Conservation (phyloP, 1,284 basidiomycete genomes). For the Ceratobasidium sp. region DNA sequence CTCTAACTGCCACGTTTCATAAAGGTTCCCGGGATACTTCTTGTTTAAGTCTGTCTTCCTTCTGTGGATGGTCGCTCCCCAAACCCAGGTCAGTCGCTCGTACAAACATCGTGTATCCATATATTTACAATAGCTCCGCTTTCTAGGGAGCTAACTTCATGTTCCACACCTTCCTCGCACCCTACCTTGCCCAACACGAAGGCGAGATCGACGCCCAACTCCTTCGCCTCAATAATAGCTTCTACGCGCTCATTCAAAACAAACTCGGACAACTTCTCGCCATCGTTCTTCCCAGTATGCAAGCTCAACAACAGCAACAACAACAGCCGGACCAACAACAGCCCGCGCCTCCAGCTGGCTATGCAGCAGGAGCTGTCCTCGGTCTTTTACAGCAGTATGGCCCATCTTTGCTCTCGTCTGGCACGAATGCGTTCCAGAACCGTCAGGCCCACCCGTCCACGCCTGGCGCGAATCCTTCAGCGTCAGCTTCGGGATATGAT, state of each 20-base stretch:
- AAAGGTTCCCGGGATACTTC: constrained; percentile 84
- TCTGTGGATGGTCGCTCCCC: constrained; percentile 77
- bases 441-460: constrained; percentile 1
- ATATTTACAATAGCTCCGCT: constrained; percentile 31
- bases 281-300: constrained; percentile 25
- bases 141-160: constrained; percentile 76
- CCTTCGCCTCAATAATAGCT: constrained; percentile 63
- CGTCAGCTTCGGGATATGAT: constrained; percentile 11
- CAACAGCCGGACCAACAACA: background rate
- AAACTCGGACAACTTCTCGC: constrained; percentile 53
- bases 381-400: constrained; percentile 34
- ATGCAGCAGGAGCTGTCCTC: constrained; percentile 29
- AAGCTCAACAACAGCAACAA: background rate
- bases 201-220: constrained; percentile 73
- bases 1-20: constrained; percentile 45
- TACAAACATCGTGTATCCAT: background rate
- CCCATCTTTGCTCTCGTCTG: constrained; percentile 9
- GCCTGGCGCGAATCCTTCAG: background rate
- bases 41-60: constrained; percentile 75
- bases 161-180: constrained; percentile 71
- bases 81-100: constrained; percentile 72
- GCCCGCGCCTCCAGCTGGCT: constrained; percentile 14
- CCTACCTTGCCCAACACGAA: constrained; percentile 74
- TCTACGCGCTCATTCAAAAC: constrained; percentile 63
- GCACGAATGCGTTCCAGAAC: constrained; percentile 4